Evolutionary conservation across 2,329 filamentous ascomycete genomes (phyloP), one percentile per base, ranked within the genome.

Genomic region (Ceratocystis colombiana): DNA sequence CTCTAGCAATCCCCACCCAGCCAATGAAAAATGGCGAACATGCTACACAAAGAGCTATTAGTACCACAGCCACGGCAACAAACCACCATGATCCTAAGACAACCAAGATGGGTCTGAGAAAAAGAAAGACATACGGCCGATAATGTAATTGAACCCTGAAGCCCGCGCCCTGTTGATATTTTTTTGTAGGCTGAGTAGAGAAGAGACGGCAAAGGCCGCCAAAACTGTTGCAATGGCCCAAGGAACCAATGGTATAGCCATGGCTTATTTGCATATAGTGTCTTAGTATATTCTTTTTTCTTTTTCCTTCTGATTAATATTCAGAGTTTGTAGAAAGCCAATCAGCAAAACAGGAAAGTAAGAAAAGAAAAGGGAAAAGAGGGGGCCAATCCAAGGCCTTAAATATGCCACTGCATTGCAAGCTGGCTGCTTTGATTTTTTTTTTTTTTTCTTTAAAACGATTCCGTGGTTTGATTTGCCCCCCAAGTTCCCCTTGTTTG

Each of bases 131-230:
- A 70, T 74, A 85, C 83, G 82, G 30, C 78, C 72, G 57, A 85
- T 70, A 30, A 81, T 73, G 70, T 84, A 85, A 5, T 78, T 78
- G 64, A 85, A 70, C 5, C 81, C 80, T 17, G 77, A 78, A 66
- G 74, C 75, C 73, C 79, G 81, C 2, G 82, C 82, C 41, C 76
- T 76, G 8, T 73, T 75, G 63, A 84, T 78, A 68, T 83, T 82
- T 64, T 70, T 72, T 50, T 70, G 72, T 61, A 82, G 70, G n/a
- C 75, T 74, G 1, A 72, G 70, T 44, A 75, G 53, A 37, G 71
- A 70, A 5, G 69, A 70, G 69, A 74, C 76, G 22, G 74, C 62
- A 46, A 68, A 70, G 65, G 77, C 79, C 28, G 70, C 73, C 50
- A 76, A 50, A n/a, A 72, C 71, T 4, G 73, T 73, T 64, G 71